These are phyloP conservation scores for Wickerhamomyces silvicola DNA, from an alignment of 805 yeast genomes.

Conservation along the genomic window DNA sequence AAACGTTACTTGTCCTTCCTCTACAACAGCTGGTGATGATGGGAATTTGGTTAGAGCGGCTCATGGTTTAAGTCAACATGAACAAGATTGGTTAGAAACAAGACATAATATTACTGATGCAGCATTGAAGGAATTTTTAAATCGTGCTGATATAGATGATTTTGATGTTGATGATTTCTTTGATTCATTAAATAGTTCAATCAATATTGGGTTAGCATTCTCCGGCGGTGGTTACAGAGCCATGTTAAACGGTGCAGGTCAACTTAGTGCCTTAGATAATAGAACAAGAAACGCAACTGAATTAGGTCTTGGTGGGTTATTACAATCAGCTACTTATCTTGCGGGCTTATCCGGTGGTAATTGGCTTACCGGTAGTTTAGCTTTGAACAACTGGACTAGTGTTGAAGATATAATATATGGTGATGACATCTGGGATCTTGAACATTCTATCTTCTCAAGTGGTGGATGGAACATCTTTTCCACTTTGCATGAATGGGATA, in stretches of 20 bases:
- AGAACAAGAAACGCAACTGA: conserved; percentile 51
- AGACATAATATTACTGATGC: conserved; percentile 25
- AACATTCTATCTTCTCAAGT: conserved; percentile 51
- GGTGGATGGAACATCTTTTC: conserved; percentile 54
- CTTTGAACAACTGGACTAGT: conserved; percentile 65
- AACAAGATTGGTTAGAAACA: conserved; percentile 44
- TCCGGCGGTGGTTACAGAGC: conserved; percentile 91
- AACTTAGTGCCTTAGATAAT: conserved; percentile 67
- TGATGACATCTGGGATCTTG: conserved; percentile 61
- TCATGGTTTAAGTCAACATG: conserved; percentile 36
- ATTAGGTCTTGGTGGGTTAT: conserved; percentile 62
- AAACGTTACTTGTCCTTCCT: conserved; percentile 44
- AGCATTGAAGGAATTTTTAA: conserved; percentile 30
- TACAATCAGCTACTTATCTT: conserved; percentile 63
- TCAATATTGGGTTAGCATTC: conserved; percentile 54
- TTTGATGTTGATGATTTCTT: conserved; percentile 35
- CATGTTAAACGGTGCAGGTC: conserved; percentile 81
- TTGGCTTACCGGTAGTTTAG: conserved; percentile 69
- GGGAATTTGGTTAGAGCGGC: conserved; percentile 44
- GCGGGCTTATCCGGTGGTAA: conserved; percentile 80
- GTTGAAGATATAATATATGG: conserved; percentile 49
- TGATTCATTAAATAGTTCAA: conserved; percentile 28
- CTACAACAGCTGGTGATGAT: not conserved
- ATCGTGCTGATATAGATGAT: conserved; percentile 39
- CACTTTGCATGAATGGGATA: conserved; percentile 47